Evolutionary conservation across 1,284 basidiomycete genomes (phyloP), one percentile per base, ranked within the genome.

Genomic region (Coniferiporia sulphurascens): DNA sequence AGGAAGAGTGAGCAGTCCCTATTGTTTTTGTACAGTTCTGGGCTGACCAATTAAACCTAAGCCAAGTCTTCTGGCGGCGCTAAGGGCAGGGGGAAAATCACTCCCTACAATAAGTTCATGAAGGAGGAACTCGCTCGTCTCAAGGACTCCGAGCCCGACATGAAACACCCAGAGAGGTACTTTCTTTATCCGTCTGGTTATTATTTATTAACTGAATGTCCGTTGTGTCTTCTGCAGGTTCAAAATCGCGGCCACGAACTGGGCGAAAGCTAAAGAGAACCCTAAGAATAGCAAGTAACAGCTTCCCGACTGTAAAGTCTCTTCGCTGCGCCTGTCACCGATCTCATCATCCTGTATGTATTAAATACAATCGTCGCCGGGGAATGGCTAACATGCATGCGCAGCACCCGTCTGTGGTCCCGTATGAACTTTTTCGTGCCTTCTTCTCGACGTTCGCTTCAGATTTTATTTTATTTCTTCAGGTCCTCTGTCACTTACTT

Each of bases 41-140:
- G 59, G 53, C 62, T 27, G n/a, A 17, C 58, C 46, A 32, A 54
- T 52, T 27, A 62, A 48, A 59, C 19, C 56, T n/a, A 43, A 50
- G 66, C 65, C 70, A 78, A 80, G 67, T 76, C 74, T 48, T 66
- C 73, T 22, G 66, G 68, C 27, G 71, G 71, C 48, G 74, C 76
- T 44, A 74, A 76, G 61, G 73, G 73, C 61, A 82, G 80, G 70
- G 63, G 63, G 45, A 82, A 81, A 66, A 74, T 88, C 51, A 85
- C 84, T 38, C 78, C 81, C 9, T 91, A 87, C 74, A 90, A 90
- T 71, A 87, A 85, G 70, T 91, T 86, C 71, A 89, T 90, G 86
- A 86, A 60, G 50, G 55, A 54, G 21, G 89, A 91, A 69, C 82
- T 90, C 75, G 83, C 84, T 49, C 83, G 86, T 55, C 76, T 91